Percentiles rank a stretch among this genome's conserved stretches.
These are phyloP conservation scores for Pseudocercospora fijiensis DNA, from an alignment of 2,329 filamentous ascomycete genomes.

Conservation along the genomic window DNA sequence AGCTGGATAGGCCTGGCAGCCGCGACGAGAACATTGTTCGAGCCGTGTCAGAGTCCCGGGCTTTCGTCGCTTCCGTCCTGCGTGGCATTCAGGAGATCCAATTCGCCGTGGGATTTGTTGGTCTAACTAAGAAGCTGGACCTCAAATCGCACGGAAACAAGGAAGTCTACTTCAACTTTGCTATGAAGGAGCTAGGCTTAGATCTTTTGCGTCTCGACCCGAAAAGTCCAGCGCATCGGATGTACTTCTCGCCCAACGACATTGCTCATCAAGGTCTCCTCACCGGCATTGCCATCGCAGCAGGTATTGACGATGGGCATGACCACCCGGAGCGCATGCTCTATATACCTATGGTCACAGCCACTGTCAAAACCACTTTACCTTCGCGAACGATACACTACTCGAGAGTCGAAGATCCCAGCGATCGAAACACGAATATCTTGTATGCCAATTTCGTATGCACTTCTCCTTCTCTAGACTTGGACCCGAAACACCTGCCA, in stretches of 20 bases:
- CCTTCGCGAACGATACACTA: conserved; percentile 91
- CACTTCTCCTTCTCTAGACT: conserved; percentile 89
- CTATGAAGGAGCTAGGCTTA: conserved; percentile 94
- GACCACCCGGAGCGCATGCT: conserved; percentile 81
- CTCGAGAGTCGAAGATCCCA: conserved; percentile 64
- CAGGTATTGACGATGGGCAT: conserved; percentile 87
- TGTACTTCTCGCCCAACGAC: conserved; percentile 94
- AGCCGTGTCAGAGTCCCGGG: conserved; percentile 86
- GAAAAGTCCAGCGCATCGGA: conserved; percentile 89
- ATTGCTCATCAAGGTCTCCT: conserved; percentile 92
- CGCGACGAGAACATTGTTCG: conserved; percentile 69
- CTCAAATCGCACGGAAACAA: conserved; percentile 64
- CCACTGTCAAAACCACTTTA: conserved; percentile 87
- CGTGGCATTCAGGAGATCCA: conserved; percentile 95
- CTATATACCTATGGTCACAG: conserved; percentile 97
- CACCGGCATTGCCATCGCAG: conserved; percentile 86
- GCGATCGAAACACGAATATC: conserved; percentile 90
- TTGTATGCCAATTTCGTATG: conserved; percentile 94
- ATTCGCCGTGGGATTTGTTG: conserved; percentile 87
- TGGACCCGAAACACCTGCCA: conserved; percentile 88
- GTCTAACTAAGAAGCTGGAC: conserved; percentile 76
- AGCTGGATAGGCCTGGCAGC: conserved; percentile 67
- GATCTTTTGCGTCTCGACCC: conserved; percentile 89
- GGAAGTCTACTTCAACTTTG: conserved; percentile 79
- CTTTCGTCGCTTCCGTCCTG: conserved; percentile 85